A percentile compares a stretch with the other conserved stretches of the same genome.
Evolutionary conservation across 1,284 basidiomycete genomes (phyloP).

Genomic region (Rhodofomes roseus): DNA sequence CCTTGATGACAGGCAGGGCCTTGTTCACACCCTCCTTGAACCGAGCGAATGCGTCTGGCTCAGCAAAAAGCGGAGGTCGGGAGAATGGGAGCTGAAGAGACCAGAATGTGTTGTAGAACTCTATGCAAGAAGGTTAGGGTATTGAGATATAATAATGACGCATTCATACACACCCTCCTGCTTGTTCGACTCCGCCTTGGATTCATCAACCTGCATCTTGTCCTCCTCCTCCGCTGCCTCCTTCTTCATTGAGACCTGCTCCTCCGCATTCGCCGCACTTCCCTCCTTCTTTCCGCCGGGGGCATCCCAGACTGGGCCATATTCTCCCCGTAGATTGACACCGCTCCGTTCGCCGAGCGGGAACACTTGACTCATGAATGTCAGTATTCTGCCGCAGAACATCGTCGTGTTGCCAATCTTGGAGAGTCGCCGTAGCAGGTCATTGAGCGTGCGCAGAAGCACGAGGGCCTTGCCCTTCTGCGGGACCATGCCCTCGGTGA

Average conservation of each 20-base stretch:
- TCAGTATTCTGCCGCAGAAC: constrained; percentile 86
- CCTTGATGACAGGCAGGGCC: constrained; percentile 74
- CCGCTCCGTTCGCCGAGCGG: constrained; percentile 87
- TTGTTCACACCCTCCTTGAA: constrained; percentile 70
- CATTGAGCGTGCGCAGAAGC: constrained; percentile 81
- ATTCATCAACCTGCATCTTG: constrained; percentile 38
- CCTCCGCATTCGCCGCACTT: constrained; percentile 24
- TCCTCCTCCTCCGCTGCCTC: constrained; percentile 30
- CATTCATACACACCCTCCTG: constrained; percentile 53
- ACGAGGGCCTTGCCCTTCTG: constrained; percentile 85
- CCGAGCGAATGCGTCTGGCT: constrained; percentile 47
- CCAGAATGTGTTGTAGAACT: constrained; percentile 85
- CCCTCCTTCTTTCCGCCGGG: constrained; percentile 39
- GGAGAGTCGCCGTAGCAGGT: constrained; percentile 79
- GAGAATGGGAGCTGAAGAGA: constrained; percentile 78
- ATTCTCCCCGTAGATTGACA: constrained; percentile 86
- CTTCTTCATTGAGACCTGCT: constrained; percentile 24
- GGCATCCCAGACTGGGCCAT: constrained; percentile 76
- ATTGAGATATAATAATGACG: constrained; percentile 1
- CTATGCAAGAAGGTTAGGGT: constrained; percentile 32
- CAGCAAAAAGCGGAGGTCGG: constrained; percentile 60
- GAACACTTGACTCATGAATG: constrained; percentile 82
- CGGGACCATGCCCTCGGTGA: constrained; percentile 75
- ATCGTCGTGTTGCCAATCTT: constrained; percentile 80
- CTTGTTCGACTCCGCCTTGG: constrained; percentile 29